These are phyloP conservation scores for Xylaria longipes DNA, from an alignment of 495 filamentous ascomycete species.

Conservation along the genomic window DNA sequence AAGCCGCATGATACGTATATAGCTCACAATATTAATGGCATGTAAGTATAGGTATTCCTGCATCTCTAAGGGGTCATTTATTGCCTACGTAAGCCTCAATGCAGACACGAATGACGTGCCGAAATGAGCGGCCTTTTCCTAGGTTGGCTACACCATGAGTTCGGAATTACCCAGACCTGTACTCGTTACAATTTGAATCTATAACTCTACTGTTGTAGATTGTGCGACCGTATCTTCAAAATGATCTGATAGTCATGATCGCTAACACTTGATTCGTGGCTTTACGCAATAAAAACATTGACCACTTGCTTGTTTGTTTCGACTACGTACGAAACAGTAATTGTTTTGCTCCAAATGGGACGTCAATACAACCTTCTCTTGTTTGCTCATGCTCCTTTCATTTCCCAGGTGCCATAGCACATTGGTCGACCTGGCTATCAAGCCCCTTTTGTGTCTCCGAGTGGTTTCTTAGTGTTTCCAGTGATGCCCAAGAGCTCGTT, in stretches of 20 bases:
- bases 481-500: neutral
- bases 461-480: neutral
- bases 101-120: slow-evolving; percentile 10
- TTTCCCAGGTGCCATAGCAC: slow-evolving; percentile 15
- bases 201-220: slow-evolving; percentile 10
- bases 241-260: slow-evolving; percentile 25
- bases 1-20: slow-evolving; percentile 4
- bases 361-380: slow-evolving; percentile 19
- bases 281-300: slow-evolving; percentile 17
- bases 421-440: neutral
- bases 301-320: slow-evolving; percentile 4
- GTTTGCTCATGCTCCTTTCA: slow-evolving; percentile 26
- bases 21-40: slow-evolving; percentile 21
- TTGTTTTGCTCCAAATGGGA: slow-evolving; percentile 19
- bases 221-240: slow-evolving; percentile 1
- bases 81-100: slow-evolving; percentile 11
- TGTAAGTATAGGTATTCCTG: neutral
- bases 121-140: slow-evolving; percentile 8
- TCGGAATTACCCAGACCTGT: slow-evolving; percentile 8
- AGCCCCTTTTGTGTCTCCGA: slow-evolving; percentile 1
- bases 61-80: slow-evolving; percentile 12
- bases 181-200: neutral
- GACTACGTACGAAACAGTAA: slow-evolving; percentile 21
- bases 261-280: neutral
- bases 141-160: neutral